A percentile compares a stretch with the other conserved stretches of the same genome.
phyloP scores from a whole-genome alignment of 1,284 basidiomycete genomes.

The Mycosarcoma maydis region DNA sequence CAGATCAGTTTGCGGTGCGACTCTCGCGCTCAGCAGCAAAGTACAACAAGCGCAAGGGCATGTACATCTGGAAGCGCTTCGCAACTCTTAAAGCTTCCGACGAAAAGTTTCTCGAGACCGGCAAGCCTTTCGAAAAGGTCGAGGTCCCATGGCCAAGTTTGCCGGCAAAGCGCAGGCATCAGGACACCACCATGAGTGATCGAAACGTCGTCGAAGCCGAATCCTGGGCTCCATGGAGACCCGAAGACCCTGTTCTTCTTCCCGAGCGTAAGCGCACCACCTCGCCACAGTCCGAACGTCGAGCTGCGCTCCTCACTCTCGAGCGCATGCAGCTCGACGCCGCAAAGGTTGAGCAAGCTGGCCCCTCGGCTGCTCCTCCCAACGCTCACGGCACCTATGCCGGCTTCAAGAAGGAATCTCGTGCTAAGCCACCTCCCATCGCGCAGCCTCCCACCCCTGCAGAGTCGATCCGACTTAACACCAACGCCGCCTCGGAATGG shows the following conservation, averaged over 20 bases:
- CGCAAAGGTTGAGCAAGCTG: slow-evolving; percentile 9
- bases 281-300: slow-evolving; percentile 44
- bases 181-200: slow-evolving; percentile 33
- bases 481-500: slow-evolving; percentile 47
- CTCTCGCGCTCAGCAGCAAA: slow-evolving; percentile 51
- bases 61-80: slow-evolving; percentile 62
- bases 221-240: slow-evolving; percentile 63
- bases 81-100: slow-evolving; percentile 54
- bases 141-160: slow-evolving; percentile 63
- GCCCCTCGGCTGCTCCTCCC: slow-evolving; percentile 26
- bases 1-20: slow-evolving; percentile 56
- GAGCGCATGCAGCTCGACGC: slow-evolving; percentile 32
- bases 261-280: slow-evolving; percentile 37
- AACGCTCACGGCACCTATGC: slow-evolving; percentile 50
- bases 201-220: slow-evolving; percentile 50
- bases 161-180: slow-evolving; percentile 30
- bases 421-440: slow-evolving; percentile 55
- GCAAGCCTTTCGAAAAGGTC: slow-evolving; percentile 48
- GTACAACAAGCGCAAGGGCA: slow-evolving; percentile 52
- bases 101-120: slow-evolving; percentile 42
- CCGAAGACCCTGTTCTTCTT: slow-evolving; percentile 60
- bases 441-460: slow-evolving; percentile 59
- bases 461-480: slow-evolving; percentile 46
- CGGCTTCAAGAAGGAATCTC: slow-evolving; percentile 35
- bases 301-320: slow-evolving; percentile 27